Percentiles rank a stretch among this genome's conserved stretches.
Conservation (phyloP, 306 rosid species). For the Canavalia gladiata region DNA sequence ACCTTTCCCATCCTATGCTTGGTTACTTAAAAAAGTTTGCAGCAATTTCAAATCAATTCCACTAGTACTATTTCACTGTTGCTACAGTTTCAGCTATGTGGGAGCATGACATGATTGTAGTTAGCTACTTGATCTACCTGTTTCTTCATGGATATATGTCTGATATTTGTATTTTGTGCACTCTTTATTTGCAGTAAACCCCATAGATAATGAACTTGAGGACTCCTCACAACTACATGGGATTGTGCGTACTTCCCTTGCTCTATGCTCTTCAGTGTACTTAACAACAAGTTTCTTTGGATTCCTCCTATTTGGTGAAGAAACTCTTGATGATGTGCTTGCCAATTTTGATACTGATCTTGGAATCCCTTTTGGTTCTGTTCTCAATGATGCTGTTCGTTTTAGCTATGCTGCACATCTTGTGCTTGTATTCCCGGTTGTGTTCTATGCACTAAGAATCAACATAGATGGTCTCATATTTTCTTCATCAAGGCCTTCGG, state of each 20-base stretch:
- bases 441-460: slow-evolving; percentile 77
- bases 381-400: slow-evolving; percentile 83
- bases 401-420: slow-evolving; percentile 93
- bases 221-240: slow-evolving; percentile 72
- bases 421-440: slow-evolving; percentile 86
- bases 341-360: slow-evolving; percentile 88
- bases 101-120: slow-evolving; percentile 25
- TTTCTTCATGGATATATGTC: slow-evolving; percentile 16
- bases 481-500: slow-evolving; percentile 73
- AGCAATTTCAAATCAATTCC: neutral
- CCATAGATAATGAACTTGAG: slow-evolving; percentile 82
- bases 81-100: slow-evolving; percentile 13
- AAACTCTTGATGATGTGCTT: slow-evolving; percentile 85
- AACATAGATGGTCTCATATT: slow-evolving; percentile 83
- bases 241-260: slow-evolving; percentile 74
- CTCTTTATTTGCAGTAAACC: slow-evolving; percentile 74
- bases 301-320: slow-evolving; percentile 88
- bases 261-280: slow-evolving; percentile 81
- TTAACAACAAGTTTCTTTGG: slow-evolving; percentile 86
- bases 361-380: slow-evolving; percentile 75
- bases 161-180: slow-evolving; percentile 15
- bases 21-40: neutral
- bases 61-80: neutral
- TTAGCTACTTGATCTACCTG: slow-evolving; percentile 26
- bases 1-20: slow-evolving; percentile 5